Evolutionary conservation across 148 eudicot genomes (phyloP).

Genomic region (Hydrangea macrophylla): DNA sequence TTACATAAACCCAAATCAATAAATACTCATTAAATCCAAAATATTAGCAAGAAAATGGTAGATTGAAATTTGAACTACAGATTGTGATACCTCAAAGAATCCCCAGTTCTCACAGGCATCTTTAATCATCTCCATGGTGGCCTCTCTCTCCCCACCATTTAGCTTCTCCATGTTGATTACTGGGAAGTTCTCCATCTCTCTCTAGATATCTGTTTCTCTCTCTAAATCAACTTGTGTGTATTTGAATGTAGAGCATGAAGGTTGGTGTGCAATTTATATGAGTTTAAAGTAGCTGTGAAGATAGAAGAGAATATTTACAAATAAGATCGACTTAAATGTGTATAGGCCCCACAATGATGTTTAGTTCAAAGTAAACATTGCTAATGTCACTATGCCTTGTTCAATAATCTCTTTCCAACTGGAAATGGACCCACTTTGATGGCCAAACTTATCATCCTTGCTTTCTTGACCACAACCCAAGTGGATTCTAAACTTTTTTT

Average conservation of each 20-base stretch:
- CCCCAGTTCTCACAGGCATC: constrained; percentile 87
- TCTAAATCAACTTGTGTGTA: not conserved
- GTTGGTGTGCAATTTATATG: not conserved
- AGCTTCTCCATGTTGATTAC: constrained; percentile 60
- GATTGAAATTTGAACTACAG: not conserved
- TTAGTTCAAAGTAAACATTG: not conserved
- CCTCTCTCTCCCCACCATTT: constrained; percentile 54
- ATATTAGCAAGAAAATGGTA: no score
- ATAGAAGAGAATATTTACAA: not conserved
- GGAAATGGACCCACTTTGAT: not conserved
- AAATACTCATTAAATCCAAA: not conserved
- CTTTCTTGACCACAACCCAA: not conserved
- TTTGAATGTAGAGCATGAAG: not conserved
- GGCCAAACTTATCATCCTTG: not conserved
- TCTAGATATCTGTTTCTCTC: not conserved
- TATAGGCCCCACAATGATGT: not conserved
- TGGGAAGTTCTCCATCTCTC: constrained; percentile 58
- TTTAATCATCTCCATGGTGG: constrained; percentile 57
- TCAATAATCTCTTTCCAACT: not conserved
- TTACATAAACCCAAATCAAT: not conserved
- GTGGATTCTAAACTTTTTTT: not conserved
- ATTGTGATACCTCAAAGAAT: constrained; percentile 55
- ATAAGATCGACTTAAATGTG: not conserved
- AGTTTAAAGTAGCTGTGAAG: not conserved
- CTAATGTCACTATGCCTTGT: not conserved